These are phyloP conservation scores for Penicillium sp. DNA, from an alignment of 2,329 filamentous ascomycete genomes.

Conservation along the genomic window DNA sequence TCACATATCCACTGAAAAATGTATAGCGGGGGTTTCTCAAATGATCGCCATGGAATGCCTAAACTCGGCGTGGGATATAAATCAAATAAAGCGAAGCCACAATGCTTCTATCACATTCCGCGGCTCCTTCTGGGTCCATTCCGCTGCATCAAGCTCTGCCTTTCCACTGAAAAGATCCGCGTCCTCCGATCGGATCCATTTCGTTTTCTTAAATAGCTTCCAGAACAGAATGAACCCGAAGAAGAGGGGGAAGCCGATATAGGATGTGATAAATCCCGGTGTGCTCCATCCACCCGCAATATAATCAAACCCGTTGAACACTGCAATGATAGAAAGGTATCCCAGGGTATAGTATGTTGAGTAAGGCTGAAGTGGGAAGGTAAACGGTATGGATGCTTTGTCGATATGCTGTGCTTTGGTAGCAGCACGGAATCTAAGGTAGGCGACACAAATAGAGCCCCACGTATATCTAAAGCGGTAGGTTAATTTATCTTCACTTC, in stretches of 20 bases:
- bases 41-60: background rate
- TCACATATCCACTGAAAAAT: too few species aligned
- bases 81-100: conserved; percentile 27
- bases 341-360: background rate
- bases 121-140: conserved; percentile 23
- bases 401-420: conserved; percentile 39
- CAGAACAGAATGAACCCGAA: conserved; percentile 23
- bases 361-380: background rate
- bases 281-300: background rate
- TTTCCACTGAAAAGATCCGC: conserved; percentile 33
- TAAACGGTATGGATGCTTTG: background rate
- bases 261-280: conserved; percentile 31
- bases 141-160: conserved; percentile 29
- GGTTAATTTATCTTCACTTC: too few species aligned
- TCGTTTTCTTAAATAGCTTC: conserved; percentile 31
- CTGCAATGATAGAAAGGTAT: background rate
- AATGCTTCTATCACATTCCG: conserved; percentile 24
- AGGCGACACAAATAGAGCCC: conserved; percentile 54
- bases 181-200: conserved; percentile 17
- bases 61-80: background rate
- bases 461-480: background rate
- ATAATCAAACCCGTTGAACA: background rate
- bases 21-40: too few species aligned
- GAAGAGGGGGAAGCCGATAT: conserved; percentile 41
- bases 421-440: conserved; percentile 56